Conservation (phyloP, 2,329 filamentous ascomycete species). For the Ophiostoma montium region DNA sequence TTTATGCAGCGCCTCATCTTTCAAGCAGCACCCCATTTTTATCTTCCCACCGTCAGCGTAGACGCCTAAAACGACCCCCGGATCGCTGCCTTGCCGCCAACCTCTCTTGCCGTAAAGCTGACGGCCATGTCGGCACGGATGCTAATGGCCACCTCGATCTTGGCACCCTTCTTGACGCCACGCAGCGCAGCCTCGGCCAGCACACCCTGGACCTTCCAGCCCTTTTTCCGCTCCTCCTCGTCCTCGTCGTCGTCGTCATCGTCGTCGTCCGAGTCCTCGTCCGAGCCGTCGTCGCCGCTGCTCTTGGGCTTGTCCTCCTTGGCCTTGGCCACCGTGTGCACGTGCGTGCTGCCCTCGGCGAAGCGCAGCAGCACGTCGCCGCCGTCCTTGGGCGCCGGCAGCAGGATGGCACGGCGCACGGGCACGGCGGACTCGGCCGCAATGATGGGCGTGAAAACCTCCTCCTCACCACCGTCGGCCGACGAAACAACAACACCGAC, state of each 20-base stretch:
- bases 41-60: too few relatives aligned
- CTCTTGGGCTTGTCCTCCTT: constrained; percentile 61
- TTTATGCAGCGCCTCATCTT: too few relatives aligned
- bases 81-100: constrained; percentile 76
- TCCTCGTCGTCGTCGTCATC: constrained; percentile 58
- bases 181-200: constrained; percentile 78
- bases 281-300: constrained; percentile 51
- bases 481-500: constrained; percentile 66
- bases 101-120: constrained; percentile 68
- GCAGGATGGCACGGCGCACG: constrained; percentile 69
- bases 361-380: constrained; percentile 83
- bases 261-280: constrained; percentile 38
- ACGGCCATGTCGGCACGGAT: constrained; percentile 67
- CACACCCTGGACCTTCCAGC: constrained; percentile 74
- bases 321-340: constrained; percentile 62
- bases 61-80: constrained; percentile 36
- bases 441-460: constrained; percentile 69
- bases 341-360: constrained; percentile 69
- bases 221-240: constrained; percentile 76
- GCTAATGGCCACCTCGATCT: constrained; percentile 89
- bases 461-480: constrained; percentile 51
- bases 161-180: constrained; percentile 72
- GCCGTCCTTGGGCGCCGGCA: constrained; percentile 61
- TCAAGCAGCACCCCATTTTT: too few relatives aligned
- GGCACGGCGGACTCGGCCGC: constrained; percentile 80